A percentile compares a stretch with the other conserved stretches of the same genome.
Conservation (phyloP, 768 basidiomycete genomes). For the Lactifluus piperatus region DNA sequence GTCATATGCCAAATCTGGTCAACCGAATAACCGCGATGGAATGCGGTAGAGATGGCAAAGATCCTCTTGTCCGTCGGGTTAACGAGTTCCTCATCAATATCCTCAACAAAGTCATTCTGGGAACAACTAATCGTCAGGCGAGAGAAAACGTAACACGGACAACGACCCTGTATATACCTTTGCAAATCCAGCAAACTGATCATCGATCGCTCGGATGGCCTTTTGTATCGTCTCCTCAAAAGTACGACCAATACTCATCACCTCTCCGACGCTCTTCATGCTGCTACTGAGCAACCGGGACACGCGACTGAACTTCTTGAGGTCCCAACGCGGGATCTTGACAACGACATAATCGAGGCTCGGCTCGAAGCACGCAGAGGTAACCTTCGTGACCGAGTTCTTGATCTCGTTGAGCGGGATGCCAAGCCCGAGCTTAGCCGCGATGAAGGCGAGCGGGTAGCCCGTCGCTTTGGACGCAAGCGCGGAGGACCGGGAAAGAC, state of each 20-base stretch:
- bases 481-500: constrained; percentile 94
- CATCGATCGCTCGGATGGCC: constrained; percentile 94
- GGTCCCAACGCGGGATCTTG: constrained; percentile 98
- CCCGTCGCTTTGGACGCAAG: constrained; percentile 98
- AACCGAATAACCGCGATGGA: constrained; percentile 87
- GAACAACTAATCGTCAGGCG: not conserved
- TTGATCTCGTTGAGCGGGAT: constrained; percentile 97
- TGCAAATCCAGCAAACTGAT: constrained; percentile 87
- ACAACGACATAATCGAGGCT: constrained; percentile 96
- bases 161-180: constrained; percentile 42
- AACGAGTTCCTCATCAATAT: constrained; percentile 86
- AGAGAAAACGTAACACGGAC: not conserved
- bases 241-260: constrained; percentile 97
- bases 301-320: constrained; percentile 96
- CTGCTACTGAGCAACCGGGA: constrained; percentile 84
- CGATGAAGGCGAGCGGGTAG: constrained; percentile 96
- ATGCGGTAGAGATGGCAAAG: constrained; percentile 91
- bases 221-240: constrained; percentile 99
- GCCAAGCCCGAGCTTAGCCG: constrained; percentile 94
- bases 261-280: constrained; percentile 99
- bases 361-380: constrained; percentile 96
- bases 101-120: constrained; percentile 79
- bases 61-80: constrained; percentile 97
- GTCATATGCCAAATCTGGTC: constrained; percentile 98
- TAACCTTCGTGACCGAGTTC: constrained; percentile 95